phyloP scores from a whole-genome alignment of 176 grass and related monocot genomes.

The Triticum aestivum region DNA sequence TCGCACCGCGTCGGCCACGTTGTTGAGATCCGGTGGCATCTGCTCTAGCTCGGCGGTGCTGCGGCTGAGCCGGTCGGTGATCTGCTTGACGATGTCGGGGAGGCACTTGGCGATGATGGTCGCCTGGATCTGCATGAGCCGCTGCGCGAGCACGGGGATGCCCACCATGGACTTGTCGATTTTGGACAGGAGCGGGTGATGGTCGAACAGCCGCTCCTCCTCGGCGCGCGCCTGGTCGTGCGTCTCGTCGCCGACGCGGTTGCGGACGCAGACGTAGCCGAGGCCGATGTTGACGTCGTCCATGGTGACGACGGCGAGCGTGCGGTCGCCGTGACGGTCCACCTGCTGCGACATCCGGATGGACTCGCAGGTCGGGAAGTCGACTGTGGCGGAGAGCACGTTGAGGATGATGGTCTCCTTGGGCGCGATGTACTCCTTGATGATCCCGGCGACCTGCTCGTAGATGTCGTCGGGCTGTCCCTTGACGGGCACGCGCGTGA shows the following conservation, averaged over 20 bases:
- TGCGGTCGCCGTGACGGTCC: slow-evolving; percentile 55
- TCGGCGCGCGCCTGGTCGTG: slow-evolving; percentile 43
- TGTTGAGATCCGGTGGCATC: slow-evolving; percentile 50
- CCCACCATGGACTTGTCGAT: slow-evolving; percentile 62
- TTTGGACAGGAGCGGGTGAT: slow-evolving; percentile 31
- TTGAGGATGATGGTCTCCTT: slow-evolving; percentile 74
- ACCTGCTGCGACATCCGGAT: slow-evolving; percentile 70
- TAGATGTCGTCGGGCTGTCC: slow-evolving; percentile 60
- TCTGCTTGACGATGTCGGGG: slow-evolving; percentile 54
- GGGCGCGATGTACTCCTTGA: slow-evolving; percentile 48
- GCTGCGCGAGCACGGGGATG: slow-evolving; percentile 37
- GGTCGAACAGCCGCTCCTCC: slow-evolving; percentile 38
- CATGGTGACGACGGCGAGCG: slow-evolving; percentile 63
- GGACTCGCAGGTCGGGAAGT: slow-evolving; percentile 72
- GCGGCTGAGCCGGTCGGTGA: slow-evolving; percentile 50
- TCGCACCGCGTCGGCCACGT: slow-evolving; percentile 24
- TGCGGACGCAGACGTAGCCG: slow-evolving; percentile 67
- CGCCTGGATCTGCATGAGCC: slow-evolving; percentile 45
- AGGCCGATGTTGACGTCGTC: slow-evolving; percentile 67
- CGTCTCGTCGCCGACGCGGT: slow-evolving; percentile 62
- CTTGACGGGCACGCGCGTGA: slow-evolving; percentile 58
- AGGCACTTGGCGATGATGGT: slow-evolving; percentile 45
- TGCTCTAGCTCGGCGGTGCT: slow-evolving; percentile 42
- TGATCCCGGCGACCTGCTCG: slow-evolving; percentile 57
- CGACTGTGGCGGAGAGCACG: slow-evolving; percentile 57